Conservation (phyloP, 306 rosid genomes). For the Dryas drummondii region DNA sequence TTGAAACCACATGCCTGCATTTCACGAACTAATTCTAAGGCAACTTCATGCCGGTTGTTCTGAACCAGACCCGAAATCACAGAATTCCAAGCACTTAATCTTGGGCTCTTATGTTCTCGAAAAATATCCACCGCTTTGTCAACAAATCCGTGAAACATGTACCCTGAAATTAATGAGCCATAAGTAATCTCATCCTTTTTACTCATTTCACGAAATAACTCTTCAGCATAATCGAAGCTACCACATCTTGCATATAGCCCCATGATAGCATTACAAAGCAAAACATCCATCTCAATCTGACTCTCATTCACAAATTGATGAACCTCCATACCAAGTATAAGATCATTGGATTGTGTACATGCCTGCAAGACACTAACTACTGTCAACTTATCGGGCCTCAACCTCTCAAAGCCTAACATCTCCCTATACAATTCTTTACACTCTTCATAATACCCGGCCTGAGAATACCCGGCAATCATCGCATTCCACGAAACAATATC, state of each 20-base stretch:
- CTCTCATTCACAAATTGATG: constrained; percentile 47
- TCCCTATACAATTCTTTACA: constrained; percentile 59
- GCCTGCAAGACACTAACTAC: constrained; percentile 74
- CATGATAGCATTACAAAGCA: constrained; percentile 65
- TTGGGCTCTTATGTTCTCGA: constrained; percentile 40
- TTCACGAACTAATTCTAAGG: constrained; percentile 47
- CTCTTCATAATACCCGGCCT: constrained; percentile 58
- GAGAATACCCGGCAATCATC: constrained; percentile 84
- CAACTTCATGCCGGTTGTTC: constrained; percentile 48
- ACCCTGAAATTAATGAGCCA: constrained; percentile 66
- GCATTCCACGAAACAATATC: constrained; percentile 88
- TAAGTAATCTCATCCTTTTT: constrained; percentile 68
- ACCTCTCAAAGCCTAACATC: constrained; percentile 41
- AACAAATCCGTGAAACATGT: constrained; percentile 70
- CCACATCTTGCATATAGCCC: constrained; percentile 85
- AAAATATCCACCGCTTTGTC: constrained; percentile 66
- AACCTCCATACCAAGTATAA: constrained; percentile 62
- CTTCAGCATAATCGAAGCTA: constrained; percentile 66
- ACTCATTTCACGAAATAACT: constrained; percentile 62
- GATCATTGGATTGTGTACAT: constrained; percentile 81
- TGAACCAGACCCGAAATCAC: constrained; percentile 79
- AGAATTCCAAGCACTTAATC: constrained; percentile 69
- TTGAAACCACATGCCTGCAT: constrained; percentile 58
- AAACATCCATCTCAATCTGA: constrained; percentile 49
- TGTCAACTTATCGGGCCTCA: constrained; percentile 58